A percentile compares a stretch with the other conserved stretches of the same genome.
phyloP scores from a whole-genome alignment of 805 yeast genomes.

The Clavispora carvajalis region DNA sequence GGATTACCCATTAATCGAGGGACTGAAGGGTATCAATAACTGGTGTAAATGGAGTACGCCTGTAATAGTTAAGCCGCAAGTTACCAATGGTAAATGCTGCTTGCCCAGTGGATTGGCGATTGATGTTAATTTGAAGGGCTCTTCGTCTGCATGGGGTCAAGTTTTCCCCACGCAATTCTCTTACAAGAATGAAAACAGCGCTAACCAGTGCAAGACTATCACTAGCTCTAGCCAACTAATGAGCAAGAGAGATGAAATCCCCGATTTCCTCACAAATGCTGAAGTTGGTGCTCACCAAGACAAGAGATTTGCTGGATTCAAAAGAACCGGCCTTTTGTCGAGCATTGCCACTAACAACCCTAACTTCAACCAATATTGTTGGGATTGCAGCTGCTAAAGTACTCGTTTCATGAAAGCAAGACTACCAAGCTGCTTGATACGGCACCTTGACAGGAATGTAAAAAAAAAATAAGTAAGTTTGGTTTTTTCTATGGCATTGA shows the following conservation, averaged over 20 bases:
- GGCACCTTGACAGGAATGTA: background rate
- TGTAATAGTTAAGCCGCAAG: conserved; percentile 5
- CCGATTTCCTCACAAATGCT: background rate
- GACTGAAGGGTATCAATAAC: background rate
- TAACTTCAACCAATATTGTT: conserved; percentile 5
- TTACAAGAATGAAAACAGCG: conserved; percentile 1
- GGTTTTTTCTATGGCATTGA: background rate
- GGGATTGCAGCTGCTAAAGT: conserved; percentile 6
- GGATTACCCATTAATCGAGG: conserved; percentile 4
- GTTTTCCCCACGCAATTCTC: conserved; percentile 2
- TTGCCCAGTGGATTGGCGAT: conserved; percentile 4
- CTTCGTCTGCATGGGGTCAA: conserved; percentile 3
- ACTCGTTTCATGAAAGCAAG: too few relatives aligned
- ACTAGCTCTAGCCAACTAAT: conserved; percentile 1
- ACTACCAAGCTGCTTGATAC: too few relatives aligned
- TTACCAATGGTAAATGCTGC: conserved; percentile 5
- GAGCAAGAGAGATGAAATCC: conserved; percentile 4
- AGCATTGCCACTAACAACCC: conserved; percentile 1
- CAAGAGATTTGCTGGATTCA: conserved; percentile 5
- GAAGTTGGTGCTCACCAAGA: background rate
- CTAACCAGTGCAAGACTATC: background rate
- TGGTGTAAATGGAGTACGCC: conserved; percentile 8
- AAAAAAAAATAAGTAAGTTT: background rate
- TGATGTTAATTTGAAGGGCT: conserved; percentile 2
- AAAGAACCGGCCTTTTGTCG: background rate